Evolutionary conservation across 192 early-diverging fungal species (phyloP).

Genomic region (Kickxella alabastrina): DNA sequence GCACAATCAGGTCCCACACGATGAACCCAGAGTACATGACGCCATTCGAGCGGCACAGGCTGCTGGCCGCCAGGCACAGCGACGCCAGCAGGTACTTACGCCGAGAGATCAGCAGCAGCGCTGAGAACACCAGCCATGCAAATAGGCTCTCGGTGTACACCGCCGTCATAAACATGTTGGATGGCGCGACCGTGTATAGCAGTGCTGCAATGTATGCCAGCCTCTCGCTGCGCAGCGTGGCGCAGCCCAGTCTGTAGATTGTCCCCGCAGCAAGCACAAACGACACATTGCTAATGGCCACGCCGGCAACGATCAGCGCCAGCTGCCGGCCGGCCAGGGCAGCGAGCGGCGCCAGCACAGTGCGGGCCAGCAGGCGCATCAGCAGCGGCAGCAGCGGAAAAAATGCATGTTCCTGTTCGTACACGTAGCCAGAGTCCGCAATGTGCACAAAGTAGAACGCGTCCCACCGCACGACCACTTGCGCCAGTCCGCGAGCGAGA

Average conservation of each 20-base stretch:
- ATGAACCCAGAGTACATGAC: constrained; percentile 81
- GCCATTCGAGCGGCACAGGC: constrained; percentile 74
- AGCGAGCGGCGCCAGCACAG: constrained; percentile 55
- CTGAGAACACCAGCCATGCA: constrained; percentile 71
- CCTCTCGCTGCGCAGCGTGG: constrained; percentile 44
- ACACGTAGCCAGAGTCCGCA: constrained; percentile 71
- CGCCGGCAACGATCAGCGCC: constrained; percentile 57
- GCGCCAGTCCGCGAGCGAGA: constrained; percentile 10
- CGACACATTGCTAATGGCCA: constrained; percentile 68
- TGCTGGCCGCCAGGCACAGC: constrained; percentile 59
- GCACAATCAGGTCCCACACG: constrained; percentile 60
- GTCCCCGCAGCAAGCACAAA: constrained; percentile 70
- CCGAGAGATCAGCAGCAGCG: constrained; percentile 58
- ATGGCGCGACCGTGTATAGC: constrained; percentile 71
- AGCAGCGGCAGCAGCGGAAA: constrained; percentile 77
- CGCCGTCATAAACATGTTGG: constrained; percentile 82
- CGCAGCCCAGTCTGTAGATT: constrained; percentile 63
- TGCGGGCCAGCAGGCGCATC: too few relatives aligned
- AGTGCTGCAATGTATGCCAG: constrained; percentile 64
- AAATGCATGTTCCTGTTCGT: constrained; percentile 89
- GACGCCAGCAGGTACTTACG: constrained; percentile 57
- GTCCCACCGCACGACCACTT: constrained; percentile 81
- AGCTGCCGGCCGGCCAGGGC: constrained; percentile 33
- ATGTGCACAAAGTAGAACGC: constrained; percentile 82
- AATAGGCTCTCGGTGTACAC: constrained; percentile 88